A percentile compares a stretch with the other conserved stretches of the same genome.
phyloP scores from a whole-genome alignment of 2,329 filamentous ascomycete genomes.

The Trichoderma koningiopsis region DNA sequence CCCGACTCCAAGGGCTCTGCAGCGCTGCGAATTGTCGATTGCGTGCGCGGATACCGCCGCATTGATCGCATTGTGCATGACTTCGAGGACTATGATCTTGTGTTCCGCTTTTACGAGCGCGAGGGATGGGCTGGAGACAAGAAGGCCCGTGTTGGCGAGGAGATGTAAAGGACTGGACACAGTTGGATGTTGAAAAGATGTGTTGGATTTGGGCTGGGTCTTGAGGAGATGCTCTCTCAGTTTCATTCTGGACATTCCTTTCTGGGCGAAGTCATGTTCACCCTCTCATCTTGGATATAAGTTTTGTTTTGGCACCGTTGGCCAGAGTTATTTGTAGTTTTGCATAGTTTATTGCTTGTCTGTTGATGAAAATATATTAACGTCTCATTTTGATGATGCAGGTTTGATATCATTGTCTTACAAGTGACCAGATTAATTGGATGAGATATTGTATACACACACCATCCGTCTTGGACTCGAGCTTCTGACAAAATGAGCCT shows the following conservation, averaged over 20 bases:
- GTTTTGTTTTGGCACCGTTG: not conserved
- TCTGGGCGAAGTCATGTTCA: not conserved
- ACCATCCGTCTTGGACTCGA: too few species aligned
- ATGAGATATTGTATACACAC: too few species aligned
- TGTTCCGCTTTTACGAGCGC: conserved; percentile 95
- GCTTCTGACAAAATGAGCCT: too few species aligned
- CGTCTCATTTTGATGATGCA: not conserved
- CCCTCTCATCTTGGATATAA: not conserved
- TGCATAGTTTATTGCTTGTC: not conserved
- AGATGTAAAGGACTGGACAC: conserved; percentile 36
- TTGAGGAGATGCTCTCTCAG: not conserved
- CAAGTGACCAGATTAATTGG: not conserved
- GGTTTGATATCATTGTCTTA: not conserved
- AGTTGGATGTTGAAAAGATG: not conserved
- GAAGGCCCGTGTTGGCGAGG: conserved; percentile 57
- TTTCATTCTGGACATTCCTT: conserved; percentile 24
- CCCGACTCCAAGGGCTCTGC: conserved; percentile 43
- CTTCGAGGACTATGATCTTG: conserved; percentile 93
- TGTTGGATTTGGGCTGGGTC: not conserved
- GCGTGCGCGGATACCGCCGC: conserved; percentile 81
- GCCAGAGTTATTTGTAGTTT: not conserved
- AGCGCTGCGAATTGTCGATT: conserved; percentile 65
- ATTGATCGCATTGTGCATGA: conserved; percentile 96
- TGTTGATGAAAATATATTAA: not conserved
- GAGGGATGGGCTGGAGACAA: conserved; percentile 70